Base-by-base conservation (phyloP, 257 asterid species). In the Solanum piurae region DNA sequence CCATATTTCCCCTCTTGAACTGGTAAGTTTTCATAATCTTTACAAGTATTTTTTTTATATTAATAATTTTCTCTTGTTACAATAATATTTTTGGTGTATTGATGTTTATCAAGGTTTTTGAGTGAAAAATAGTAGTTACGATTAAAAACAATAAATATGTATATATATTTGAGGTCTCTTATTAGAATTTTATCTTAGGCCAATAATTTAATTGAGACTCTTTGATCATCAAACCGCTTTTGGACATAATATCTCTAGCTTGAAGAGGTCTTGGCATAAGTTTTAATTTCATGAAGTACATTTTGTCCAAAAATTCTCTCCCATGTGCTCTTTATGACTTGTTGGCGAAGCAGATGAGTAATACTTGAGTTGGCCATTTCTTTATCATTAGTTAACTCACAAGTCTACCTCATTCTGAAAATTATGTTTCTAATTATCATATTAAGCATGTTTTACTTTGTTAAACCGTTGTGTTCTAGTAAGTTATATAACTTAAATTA, bases 91-190 rank as follows among this genome's bases (percentile, higher is more conserved):
- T 46, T 46, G 0, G 12, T 40, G 46, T 40, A 10, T 10, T 49
- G 3, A 49, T 49, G 3, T 49, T 49, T 5, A 49, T 49, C 9
- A 5, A 49, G 0, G 0, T 0, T 0, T 2, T 49, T 49, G 3
- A 49, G 21, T 49, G 20, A 16, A 49, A 49, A 49, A 49, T 14
- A 49, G 1, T 49, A 14, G 1, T 13, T 0, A 16, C 0, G 21
- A 49, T 14, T 16, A 52, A 2, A 52, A 49, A 0, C 3, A 49
- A 14, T 49, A 49, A 13, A 14, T 49, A 0, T 14, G 58, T 49
- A 14, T 49, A 49, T 14, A 5, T 49, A 14, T 49, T 49, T 49
- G 0, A 49, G 60, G 3, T 49, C 1, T 16, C 0, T 49, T 49
- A 5, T 5, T 16, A 49, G 2, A 14, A 16, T 49, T 49, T 49